These are phyloP conservation scores for Populus deltoides DNA, from an alignment of 345 rosid species.

Conservation along the genomic window DNA sequence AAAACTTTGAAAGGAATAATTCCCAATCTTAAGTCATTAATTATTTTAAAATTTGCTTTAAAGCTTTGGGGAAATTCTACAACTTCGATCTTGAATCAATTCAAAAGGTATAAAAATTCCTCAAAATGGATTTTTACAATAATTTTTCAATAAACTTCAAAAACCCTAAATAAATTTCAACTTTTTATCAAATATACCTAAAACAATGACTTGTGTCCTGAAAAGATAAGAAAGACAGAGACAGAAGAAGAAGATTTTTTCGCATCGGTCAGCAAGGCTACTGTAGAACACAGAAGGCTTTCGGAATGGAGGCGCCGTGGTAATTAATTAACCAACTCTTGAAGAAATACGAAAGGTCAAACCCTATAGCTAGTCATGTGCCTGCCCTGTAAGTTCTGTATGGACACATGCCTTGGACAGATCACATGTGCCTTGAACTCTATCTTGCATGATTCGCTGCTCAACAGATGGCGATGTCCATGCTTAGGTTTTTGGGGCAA, in stretches of 20 bases:
- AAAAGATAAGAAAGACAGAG: background rate
- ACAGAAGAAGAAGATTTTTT: no score
- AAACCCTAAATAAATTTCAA: no score
- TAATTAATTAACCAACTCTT: background rate
- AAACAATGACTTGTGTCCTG: background rate
- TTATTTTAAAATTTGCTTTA: no score
- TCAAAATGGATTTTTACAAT: no score
- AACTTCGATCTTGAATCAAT: no score
- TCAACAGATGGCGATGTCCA: background rate
- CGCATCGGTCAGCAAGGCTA: background rate
- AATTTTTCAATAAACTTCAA: no score
- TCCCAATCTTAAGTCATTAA: no score
- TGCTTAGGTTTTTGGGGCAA: background rate
- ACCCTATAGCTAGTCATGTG: conserved; percentile 4
- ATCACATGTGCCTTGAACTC: conserved; percentile 1
- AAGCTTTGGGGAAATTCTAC: no score
- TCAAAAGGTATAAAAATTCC: no score
- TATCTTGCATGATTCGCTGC: conserved; percentile 8
- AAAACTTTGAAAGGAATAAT: no score
- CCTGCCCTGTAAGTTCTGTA: background rate
- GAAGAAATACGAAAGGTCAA: background rate
- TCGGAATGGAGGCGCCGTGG: background rate
- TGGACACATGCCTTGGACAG: background rate
- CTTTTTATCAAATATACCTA: background rate
- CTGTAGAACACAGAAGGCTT: background rate